Evolutionary conservation across 768 basidiomycete species (phyloP).

Genomic region (Mycena latifolia): DNA sequence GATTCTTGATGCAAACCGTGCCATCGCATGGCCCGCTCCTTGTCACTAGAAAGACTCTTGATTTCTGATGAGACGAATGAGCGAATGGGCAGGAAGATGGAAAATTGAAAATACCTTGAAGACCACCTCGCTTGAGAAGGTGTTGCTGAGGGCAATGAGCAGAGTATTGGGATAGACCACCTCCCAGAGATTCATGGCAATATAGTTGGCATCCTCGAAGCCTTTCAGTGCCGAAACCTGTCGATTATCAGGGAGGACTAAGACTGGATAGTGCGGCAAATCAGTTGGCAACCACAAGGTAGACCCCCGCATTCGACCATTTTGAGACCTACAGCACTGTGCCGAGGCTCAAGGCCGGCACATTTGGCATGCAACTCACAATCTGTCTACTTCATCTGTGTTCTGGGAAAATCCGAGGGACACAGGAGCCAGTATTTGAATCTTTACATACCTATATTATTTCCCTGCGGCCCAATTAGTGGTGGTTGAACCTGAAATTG

Average conservation of each 20-base stretch:
- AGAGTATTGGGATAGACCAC: constrained; percentile 69
- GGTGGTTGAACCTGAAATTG: no score
- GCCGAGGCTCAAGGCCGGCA: no score
- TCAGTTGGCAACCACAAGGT: no score
- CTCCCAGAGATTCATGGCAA: constrained; percentile 91
- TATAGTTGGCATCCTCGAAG: constrained; percentile 80
- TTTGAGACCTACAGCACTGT: no score
- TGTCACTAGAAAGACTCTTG: constrained; percentile 68
- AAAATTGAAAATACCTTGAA: constrained; percentile 80
- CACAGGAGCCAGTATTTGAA: no score
- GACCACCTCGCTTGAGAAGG: constrained; percentile 90
- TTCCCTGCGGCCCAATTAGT: no score
- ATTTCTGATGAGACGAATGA: not conserved
- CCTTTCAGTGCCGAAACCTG: constrained; percentile 88
- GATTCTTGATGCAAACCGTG: constrained; percentile 88
- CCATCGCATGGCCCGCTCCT: constrained; percentile 79
- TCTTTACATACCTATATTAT: no score
- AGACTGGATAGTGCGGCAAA: no score
- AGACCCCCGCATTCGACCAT: no score
- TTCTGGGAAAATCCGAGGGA: no score
- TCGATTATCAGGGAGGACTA: constrained; percentile 10
- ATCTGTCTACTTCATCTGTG: no score
- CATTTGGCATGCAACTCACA: no score
- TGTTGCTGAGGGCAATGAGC: constrained; percentile 92
- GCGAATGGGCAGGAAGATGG: not conserved